Conservation (phyloP, 1,284 basidiomycete species). For the Prillingera fragicola region DNA sequence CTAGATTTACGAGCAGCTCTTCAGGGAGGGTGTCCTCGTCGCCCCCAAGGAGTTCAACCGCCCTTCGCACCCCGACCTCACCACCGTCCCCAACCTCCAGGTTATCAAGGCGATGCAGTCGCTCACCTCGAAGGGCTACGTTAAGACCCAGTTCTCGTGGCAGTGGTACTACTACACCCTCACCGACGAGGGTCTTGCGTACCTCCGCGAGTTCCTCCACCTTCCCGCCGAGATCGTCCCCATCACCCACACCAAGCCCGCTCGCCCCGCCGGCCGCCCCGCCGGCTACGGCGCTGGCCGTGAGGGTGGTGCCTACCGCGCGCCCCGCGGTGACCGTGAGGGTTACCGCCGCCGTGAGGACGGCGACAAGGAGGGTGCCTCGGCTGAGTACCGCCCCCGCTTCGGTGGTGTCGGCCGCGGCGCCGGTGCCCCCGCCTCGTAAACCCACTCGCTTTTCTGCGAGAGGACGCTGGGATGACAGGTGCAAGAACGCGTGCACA, state of each 20-base stretch:
- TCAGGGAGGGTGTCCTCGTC: slow-evolving; percentile 98
- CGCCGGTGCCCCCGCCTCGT: slow-evolving; percentile 67
- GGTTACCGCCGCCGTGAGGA: slow-evolving; percentile 65
- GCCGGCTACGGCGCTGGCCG: slow-evolving; percentile 56
- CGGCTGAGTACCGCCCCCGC: slow-evolving; percentile 71
- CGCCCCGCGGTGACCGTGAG: slow-evolving; percentile 73
- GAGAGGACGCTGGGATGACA: slow-evolving; percentile 22
- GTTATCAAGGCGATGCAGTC: slow-evolving; percentile 99
- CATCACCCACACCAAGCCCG: slow-evolving; percentile 89
- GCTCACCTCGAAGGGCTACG: slow-evolving; percentile 88
- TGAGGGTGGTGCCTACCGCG: slow-evolving; percentile 69
- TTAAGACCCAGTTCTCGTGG: slow-evolving; percentile 98
- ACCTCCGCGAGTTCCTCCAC: slow-evolving; percentile 90
- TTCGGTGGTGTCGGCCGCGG: slow-evolving; percentile 85
- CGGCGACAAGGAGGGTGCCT: slow-evolving; percentile 63
- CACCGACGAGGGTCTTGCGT: slow-evolving; percentile 90
- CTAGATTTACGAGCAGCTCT: slow-evolving; percentile 91
- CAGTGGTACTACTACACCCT: slow-evolving; percentile 93
- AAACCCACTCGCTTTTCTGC: slow-evolving; percentile 26
- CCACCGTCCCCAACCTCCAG: slow-evolving; percentile 89
- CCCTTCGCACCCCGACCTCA: slow-evolving; percentile 91
- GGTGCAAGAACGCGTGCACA: too few species aligned
- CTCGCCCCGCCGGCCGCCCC: slow-evolving; percentile 59
- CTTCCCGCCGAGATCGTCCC: slow-evolving; percentile 91
- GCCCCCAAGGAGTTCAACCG: slow-evolving; percentile 99